Conservation (phyloP, 768 basidiomycete species). For the Fistulinella prunicolor region DNA sequence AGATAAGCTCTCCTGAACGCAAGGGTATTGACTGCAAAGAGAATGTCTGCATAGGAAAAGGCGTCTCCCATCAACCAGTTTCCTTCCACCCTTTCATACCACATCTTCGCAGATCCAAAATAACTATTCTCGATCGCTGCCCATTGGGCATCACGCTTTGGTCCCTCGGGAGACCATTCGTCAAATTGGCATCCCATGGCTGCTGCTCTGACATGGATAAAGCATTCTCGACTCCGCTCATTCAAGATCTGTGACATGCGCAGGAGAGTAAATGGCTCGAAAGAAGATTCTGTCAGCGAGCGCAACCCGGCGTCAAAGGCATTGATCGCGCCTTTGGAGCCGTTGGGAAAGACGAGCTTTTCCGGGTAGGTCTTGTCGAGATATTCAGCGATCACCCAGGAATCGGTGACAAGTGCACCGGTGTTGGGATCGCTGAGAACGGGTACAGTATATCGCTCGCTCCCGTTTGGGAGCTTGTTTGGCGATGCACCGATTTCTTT, state of each 20-base stretch:
- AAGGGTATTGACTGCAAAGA: slow-evolving; percentile 15
- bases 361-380: slow-evolving; percentile 36
- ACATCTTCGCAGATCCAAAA: slow-evolving; percentile 9
- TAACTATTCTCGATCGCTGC: slow-evolving; percentile 10
- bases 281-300: background rate
- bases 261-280: slow-evolving; percentile 11
- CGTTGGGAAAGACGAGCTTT: slow-evolving; percentile 26
- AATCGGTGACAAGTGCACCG: slow-evolving; percentile 28
- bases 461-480: slow-evolving; percentile 16
- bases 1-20: slow-evolving; percentile 19
- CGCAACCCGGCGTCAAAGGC: too few species aligned
- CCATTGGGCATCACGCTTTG: slow-evolving; percentile 31
- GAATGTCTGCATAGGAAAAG: slow-evolving; percentile 33
- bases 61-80: slow-evolving; percentile 31
- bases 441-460: slow-evolving; percentile 30
- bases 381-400: slow-evolving; percentile 34
- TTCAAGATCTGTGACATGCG: slow-evolving; percentile 30
- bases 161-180: slow-evolving; percentile 36
- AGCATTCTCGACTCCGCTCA: slow-evolving; percentile 37
- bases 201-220: slow-evolving; percentile 33
- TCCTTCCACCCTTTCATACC: slow-evolving; percentile 24
- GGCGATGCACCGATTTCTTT: slow-evolving; percentile 27
- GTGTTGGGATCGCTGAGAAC: slow-evolving; percentile 34
- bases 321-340: slow-evolving; percentile 21
- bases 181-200: slow-evolving; percentile 37